Percentiles rank a stretch among this genome's conserved stretches.
These are phyloP conservation scores for Erigeron canadensis DNA, from an alignment of 129 eudicot species.

Conservation along the genomic window DNA sequence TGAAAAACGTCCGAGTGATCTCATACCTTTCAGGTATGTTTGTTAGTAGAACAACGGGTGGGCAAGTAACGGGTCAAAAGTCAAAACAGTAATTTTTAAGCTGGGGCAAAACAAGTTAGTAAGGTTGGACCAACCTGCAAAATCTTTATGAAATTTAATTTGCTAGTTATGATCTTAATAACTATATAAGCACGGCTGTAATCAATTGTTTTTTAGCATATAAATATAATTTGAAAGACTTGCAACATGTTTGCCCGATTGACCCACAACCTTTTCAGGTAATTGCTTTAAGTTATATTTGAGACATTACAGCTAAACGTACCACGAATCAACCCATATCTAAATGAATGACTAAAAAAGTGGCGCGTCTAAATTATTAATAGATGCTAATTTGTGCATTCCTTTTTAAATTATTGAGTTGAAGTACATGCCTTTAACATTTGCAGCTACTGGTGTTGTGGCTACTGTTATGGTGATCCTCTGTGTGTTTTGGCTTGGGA, in stretches of 20 bases:
- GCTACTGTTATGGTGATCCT: slow-evolving; percentile 57
- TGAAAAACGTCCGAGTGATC: slow-evolving; percentile 60
- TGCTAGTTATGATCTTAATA: background rate
- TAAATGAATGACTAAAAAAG: background rate
- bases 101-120: background rate
- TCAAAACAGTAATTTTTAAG: background rate
- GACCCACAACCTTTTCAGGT: background rate
- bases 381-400: slow-evolving; percentile 2
- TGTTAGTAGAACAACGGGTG: background rate
- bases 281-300: background rate
- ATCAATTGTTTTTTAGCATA: too few relatives aligned
- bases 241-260: background rate
- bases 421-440: background rate
- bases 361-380: background rate
- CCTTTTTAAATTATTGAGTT: background rate
- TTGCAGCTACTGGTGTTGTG: slow-evolving; percentile 85
- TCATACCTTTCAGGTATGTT: slow-evolving; percentile 71
- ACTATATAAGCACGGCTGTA: background rate
- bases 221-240: background rate
- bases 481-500: slow-evolving; percentile 63
- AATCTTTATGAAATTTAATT: too few relatives aligned
- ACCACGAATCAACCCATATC: background rate
- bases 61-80: background rate
- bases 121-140: background rate
- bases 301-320: background rate